Evolutionary conservation across 23 red algal species (phyloP), one percentile per base, ranked within the genome.

Genomic region (Gracilaria vermiculophylla): DNA sequence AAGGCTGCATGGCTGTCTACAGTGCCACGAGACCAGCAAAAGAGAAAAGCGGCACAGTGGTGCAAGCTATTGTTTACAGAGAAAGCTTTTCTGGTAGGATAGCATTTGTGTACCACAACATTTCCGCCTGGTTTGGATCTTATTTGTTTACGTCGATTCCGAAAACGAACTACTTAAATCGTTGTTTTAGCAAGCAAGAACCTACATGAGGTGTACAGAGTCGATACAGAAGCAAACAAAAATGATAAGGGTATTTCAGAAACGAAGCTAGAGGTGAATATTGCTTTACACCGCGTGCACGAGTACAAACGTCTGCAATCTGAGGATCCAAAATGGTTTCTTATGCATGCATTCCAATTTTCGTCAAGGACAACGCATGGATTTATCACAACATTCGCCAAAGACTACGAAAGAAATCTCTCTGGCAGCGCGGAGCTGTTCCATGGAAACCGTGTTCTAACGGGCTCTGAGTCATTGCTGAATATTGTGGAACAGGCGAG

Each of bases 331-430:
- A 33, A 33, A 50, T 83, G 80, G 54, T 83, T 83, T 27, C 25
- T 83, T 8, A 42, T 19, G 25, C 36, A 42, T 43, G 80, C 80
- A 51, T 83, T 83, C 40, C 58, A 83, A 25, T 67, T 70, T 35
- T 70, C 58, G 24, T 83, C 58, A 51, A 58, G 58, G 25, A 83
- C 80, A 7, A 83, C 61, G 5, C 80, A 83, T 36, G 80, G 7
- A 17, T 69, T 83, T 70, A 1, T 83, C 19, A 8, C 21, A 15
- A n/a, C 56, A 16, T 44, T 83, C 19, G 56, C 13, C 5, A 53
- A 66, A 2, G 41, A 67, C 29, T 6, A n/a, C 19, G 58, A 69
- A 21, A 48, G 53, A 31, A 69, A 69, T 11, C 17, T 83, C 7
- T n/a, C n/a, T n/a, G n/a, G n/a, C n/a, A n/a, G n/a, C n/a, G n/a